Evolutionary conservation across 176 grass and related monocot species (phyloP).

Genomic region (bread wheat (Triticum aestivum)): IWGSC_CS_RefSeq_v2.1 NC_057794.1:532899057-532899556

Average conservation of each 20-base stretch:
- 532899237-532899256: conserved; percentile 95
- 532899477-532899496: conserved; percentile 88
- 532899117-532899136: conserved; percentile 46
- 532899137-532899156: conserved; percentile 59
- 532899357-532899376: conserved; percentile 91
- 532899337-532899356: conserved; percentile 13
- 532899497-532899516: conserved; percentile 86
- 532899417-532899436: conserved; percentile 87
- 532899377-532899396: conserved; percentile 78
- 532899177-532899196: conserved; percentile 72
- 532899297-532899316: neutral
- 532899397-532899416: conserved; percentile 82
- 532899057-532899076: conserved; percentile 83
- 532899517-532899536: conserved; percentile 94
- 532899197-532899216: conserved; percentile 83
- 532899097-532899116: conserved; percentile 54
- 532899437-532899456: conserved; percentile 77
- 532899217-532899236: conserved; percentile 77
- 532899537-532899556: neutral
- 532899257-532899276: conserved; percentile 90
- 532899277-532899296: neutral
- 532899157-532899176: conserved; percentile 61
- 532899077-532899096: conserved; percentile 49
- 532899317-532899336: neutral
- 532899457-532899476: conserved; percentile 53